phyloP scores from a whole-genome alignment of 2,329 filamentous ascomycete species.

The Aspergillus jensenii region DNA sequence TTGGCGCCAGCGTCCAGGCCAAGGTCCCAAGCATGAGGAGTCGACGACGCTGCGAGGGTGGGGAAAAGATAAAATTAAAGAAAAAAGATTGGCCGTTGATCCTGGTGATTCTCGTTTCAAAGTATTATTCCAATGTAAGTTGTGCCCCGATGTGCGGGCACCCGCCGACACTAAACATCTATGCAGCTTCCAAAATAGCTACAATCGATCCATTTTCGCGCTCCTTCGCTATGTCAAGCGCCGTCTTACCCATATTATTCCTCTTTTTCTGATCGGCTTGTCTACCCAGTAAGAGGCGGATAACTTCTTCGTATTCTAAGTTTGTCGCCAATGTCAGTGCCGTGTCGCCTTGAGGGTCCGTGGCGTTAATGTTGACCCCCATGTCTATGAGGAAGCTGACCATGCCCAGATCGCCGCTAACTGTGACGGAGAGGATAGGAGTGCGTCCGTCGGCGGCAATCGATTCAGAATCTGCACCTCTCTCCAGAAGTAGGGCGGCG shows the following conservation, averaged over 20 bases:
- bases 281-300: slow-evolving; percentile 8
- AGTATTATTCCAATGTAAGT: too few species aligned
- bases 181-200: slow-evolving; percentile 6
- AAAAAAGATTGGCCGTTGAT: too few species aligned
- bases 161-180: too few species aligned
- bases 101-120: too few species aligned
- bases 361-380: slow-evolving; percentile 20
- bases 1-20: slow-evolving; percentile 4
- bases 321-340: slow-evolving; percentile 10
- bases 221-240: slow-evolving; percentile 11
- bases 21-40: background rate
- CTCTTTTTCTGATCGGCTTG: background rate
- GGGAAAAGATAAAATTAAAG: too few species aligned
- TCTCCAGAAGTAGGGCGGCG: background rate
- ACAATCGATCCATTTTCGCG: background rate
- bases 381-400: slow-evolving; percentile 19
- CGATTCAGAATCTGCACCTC: slow-evolving; percentile 3
- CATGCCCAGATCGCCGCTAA: background rate
- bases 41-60: background rate
- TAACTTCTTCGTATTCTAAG: background rate
- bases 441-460: slow-evolving; percentile 1
- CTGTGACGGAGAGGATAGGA: background rate
- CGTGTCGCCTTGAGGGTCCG: slow-evolving; percentile 3
- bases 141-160: too few species aligned
- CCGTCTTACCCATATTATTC: background rate